phyloP scores from a whole-genome alignment of 1,284 basidiomycete genomes.

The Rhodotorula sp. region DNA sequence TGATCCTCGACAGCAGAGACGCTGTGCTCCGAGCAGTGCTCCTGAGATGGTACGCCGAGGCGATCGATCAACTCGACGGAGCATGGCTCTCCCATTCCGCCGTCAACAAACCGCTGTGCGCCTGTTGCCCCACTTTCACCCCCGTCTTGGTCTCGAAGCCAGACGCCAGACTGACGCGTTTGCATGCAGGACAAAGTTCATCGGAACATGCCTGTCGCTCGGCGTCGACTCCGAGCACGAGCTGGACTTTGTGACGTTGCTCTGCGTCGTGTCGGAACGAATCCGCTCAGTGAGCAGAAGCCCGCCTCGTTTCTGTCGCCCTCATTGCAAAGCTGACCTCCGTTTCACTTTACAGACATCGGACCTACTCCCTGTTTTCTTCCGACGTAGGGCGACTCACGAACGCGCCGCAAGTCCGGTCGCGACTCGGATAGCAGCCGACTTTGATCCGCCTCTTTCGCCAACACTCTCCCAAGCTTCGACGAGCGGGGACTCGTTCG shows the following conservation, averaged over 20 bases:
- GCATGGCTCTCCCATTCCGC: slow-evolving; percentile 86
- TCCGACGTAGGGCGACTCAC: slow-evolving; percentile 66
- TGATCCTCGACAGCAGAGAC: slow-evolving; percentile 62
- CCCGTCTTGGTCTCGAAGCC: not conserved
- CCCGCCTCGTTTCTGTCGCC: not conserved
- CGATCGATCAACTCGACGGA: slow-evolving; percentile 84
- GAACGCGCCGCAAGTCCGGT: slow-evolving; percentile 14
- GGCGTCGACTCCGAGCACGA: slow-evolving; percentile 65
- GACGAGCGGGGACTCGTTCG: slow-evolving; percentile 55
- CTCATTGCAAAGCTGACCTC: slow-evolving; percentile 53
- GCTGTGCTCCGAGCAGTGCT: slow-evolving; percentile 75
- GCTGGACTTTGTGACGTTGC: slow-evolving; percentile 57
- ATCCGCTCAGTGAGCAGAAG: slow-evolving; percentile 27
- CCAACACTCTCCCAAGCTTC: slow-evolving; percentile 63
- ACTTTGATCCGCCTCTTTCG: slow-evolving; percentile 52
- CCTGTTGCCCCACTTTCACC: not conserved
- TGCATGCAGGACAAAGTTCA: slow-evolving; percentile 79
- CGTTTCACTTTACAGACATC: slow-evolving; percentile 65
- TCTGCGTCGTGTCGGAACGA: slow-evolving; percentile 54
- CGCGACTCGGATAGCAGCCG: slow-evolving; percentile 54
- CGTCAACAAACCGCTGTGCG: slow-evolving; percentile 47
- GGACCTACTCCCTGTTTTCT: slow-evolving; percentile 90
- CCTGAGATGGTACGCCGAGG: slow-evolving; percentile 75
- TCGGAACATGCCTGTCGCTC: not conserved
- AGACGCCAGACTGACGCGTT: slow-evolving; percentile 63